Evolutionary conservation across 192 early-diverging fungal species (phyloP), one percentile per base, ranked within the genome.

Genomic region (Spizellomyces punctatus): DNA sequence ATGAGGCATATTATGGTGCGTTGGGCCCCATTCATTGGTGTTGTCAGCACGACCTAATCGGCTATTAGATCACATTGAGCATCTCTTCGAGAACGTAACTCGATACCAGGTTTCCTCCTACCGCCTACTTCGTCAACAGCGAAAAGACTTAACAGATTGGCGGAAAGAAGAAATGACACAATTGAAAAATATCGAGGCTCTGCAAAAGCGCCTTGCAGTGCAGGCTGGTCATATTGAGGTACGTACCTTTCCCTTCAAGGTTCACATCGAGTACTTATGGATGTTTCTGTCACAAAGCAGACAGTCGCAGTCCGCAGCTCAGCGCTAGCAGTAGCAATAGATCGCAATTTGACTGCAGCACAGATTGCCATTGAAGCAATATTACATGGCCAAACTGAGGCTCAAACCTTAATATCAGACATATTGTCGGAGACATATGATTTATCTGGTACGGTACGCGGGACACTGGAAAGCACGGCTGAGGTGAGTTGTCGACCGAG

Each of bases 21-120:
- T 22, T 61, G 14, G 16, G 59, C 19, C 59, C 1, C 1, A 0
- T 61, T 61, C 22, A 3, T 61, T 14, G 27, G 27, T 36, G 27
- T 36, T 36, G 27, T 36, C 27, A 36, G 27, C 27, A 50, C 52
- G n/a, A 16, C 5, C n/a, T 56, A 17, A 46, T 42, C 12, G 21
- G 17, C 14, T 14, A 4, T 21, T 27, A 66, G 71, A 55, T 17
- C 17, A 12, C 46, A 43, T 74, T 10, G 52, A 66, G 17, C 55
- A 49, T 12, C 55, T 74, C 6, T 74, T 67, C 46, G 16, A 48
- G 36, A 74, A 74, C 42, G 64, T 74, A 1, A 74, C 72, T 16
- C 27, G 21, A 27, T 46, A 58, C 17, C 72, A 74, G 44, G 61
- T 74, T 8, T 44, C 72, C 27, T 47, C 41, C 21, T 60, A 48